A percentile compares a stretch with the other conserved stretches of the same genome.
phyloP scores from a whole-genome alignment of 495 filamentous ascomycete genomes.

The Penicillium macrosclerotiorum region DNA sequence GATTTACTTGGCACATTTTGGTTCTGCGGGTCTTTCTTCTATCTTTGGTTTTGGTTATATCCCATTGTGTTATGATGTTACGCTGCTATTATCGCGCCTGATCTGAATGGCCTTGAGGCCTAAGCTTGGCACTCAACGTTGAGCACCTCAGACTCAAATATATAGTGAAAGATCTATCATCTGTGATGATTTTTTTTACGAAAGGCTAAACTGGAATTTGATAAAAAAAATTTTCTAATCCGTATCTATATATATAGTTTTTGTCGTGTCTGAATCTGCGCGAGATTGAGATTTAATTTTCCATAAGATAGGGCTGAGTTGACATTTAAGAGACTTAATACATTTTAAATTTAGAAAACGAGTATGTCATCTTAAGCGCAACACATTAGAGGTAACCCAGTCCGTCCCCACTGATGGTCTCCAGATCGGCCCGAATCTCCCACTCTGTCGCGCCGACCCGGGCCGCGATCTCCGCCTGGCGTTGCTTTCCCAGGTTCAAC shows the following conservation, averaged over 20 bases:
- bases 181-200: background rate
- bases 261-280: too few species aligned
- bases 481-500: slow-evolving; percentile 65
- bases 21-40: slow-evolving; percentile 9
- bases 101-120: slow-evolving; percentile 14
- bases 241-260: too few species aligned
- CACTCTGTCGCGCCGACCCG: slow-evolving; percentile 59
- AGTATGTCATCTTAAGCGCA: background rate
- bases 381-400: slow-evolving; percentile 45
- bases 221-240: too few species aligned
- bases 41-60: slow-evolving; percentile 31
- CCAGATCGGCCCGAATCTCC: slow-evolving; percentile 58
- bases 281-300: too few species aligned
- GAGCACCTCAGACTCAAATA: slow-evolving; percentile 3
- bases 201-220: too few species aligned
- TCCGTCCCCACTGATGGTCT: slow-evolving; percentile 59
- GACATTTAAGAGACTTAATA: too few species aligned
- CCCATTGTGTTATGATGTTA: slow-evolving; percentile 33
- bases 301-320: too few species aligned
- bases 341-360: too few species aligned
- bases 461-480: slow-evolving; percentile 66
- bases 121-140: slow-evolving; percentile 6
- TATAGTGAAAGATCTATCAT: slow-evolving; percentile 8
- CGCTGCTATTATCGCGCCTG: slow-evolving; percentile 15
- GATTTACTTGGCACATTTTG: slow-evolving; percentile 4